phyloP scores from a whole-genome alignment of 2,329 filamentous ascomycete genomes.

The Myotisia sp. region DNA sequence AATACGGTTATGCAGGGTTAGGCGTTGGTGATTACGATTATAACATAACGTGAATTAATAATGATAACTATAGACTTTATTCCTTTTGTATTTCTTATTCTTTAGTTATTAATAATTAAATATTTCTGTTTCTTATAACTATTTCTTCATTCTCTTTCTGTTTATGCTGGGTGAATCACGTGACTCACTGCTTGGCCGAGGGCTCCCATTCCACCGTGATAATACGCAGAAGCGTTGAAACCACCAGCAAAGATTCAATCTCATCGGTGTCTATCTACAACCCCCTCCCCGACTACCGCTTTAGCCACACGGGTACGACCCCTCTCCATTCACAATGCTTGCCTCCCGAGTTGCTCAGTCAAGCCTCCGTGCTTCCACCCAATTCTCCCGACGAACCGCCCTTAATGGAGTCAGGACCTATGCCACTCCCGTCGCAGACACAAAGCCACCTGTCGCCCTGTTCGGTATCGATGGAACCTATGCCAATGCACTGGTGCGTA shows the following conservation, averaged over 20 bases:
- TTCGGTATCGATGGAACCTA: slow-evolving; percentile 97
- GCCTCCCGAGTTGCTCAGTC: slow-evolving; percentile 42
- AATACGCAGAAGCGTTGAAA: too few relatives aligned
- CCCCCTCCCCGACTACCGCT: neutral
- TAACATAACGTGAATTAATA: too few relatives aligned
- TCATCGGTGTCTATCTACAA: slow-evolving; percentile 4
- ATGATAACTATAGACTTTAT: too few relatives aligned
- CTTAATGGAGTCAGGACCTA: slow-evolving; percentile 52
- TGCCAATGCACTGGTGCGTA: slow-evolving; percentile 88
- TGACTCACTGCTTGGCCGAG: too few relatives aligned
- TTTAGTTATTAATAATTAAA: too few relatives aligned
- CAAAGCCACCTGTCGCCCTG: slow-evolving; percentile 76
- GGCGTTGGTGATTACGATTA: too few relatives aligned
- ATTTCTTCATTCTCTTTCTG: too few relatives aligned
- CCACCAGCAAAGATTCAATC: slow-evolving; percentile 3
- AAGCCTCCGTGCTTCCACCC: slow-evolving; percentile 41
- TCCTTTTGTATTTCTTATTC: too few relatives aligned
- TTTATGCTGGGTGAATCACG: too few relatives aligned
- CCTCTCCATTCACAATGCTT: slow-evolving; percentile 34
- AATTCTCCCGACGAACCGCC: slow-evolving; percentile 28
- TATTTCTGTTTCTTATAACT: too few relatives aligned
- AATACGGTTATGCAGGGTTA: too few relatives aligned
- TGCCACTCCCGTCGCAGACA: slow-evolving; percentile 52
- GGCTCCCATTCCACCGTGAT: too few relatives aligned
- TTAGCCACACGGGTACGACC: slow-evolving; percentile 1